A percentile compares a stretch with the other conserved stretches of the same genome.
These are phyloP conservation scores for Fusarium sp. DNA, from an alignment of 2,329 filamentous ascomycete genomes.

Conservation along the genomic window DNA sequence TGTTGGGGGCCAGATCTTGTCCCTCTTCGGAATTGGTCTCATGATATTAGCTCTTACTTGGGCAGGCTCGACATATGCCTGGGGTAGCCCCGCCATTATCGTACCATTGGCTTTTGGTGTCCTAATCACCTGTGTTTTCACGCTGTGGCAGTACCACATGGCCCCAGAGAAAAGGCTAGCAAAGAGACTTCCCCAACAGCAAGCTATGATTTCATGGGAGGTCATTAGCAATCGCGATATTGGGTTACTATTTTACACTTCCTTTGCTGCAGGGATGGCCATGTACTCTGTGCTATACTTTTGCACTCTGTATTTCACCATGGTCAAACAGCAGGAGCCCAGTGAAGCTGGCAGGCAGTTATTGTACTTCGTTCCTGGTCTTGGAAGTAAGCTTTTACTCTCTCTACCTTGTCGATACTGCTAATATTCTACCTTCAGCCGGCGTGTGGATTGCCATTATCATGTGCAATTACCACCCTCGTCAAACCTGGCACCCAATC, in stretches of 20 bases:
- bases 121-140: background rate
- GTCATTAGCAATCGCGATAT: background rate
- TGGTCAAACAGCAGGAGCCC: background rate
- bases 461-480: background rate
- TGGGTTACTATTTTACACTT: background rate
- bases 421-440: background rate
- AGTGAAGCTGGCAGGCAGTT: background rate
- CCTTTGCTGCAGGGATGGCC: background rate
- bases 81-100: background rate
- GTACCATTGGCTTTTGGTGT: background rate
- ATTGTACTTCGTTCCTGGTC: background rate
- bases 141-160: slow-evolving; percentile 1
- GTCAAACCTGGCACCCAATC: background rate
- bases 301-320: background rate
- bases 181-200: background rate
- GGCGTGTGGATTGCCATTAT: background rate
- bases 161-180: background rate
- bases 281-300: slow-evolving; percentile 5
- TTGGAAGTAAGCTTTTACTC: background rate
- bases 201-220: background rate
- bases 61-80: slow-evolving; percentile 1
- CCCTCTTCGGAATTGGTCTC: background rate
- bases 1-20: background rate
- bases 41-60: background rate
- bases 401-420: too few species aligned